phyloP scores from a whole-genome alignment of 2,329 filamentous ascomycete genomes.

The Aspergillus phoenicis region DNA sequence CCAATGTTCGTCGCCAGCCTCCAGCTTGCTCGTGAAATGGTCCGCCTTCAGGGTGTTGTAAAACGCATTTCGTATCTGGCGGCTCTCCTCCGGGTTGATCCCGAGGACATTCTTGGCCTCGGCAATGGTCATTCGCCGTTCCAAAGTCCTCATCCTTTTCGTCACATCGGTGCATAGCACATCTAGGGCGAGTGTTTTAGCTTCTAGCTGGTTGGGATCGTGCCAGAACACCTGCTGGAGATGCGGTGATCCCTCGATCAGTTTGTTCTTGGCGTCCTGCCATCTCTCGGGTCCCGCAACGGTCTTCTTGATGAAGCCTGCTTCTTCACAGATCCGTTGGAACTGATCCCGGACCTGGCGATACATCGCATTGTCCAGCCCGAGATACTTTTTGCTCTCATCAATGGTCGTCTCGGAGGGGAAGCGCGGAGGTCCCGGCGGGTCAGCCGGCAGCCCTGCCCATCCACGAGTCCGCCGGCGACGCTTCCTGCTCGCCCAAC shows the following conservation, averaged over 20 bases:
- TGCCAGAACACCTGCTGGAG: constrained; percentile 64
- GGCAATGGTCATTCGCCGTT: constrained; percentile 68
- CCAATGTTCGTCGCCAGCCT: constrained; percentile 72
- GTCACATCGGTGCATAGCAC: constrained; percentile 80
- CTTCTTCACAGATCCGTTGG: constrained; percentile 68
- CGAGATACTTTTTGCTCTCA: constrained; percentile 71
- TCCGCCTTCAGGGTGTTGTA: constrained; percentile 66
- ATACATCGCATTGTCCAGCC: constrained; percentile 66
- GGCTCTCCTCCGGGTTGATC: constrained; percentile 68
- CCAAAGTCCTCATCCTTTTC: constrained; percentile 70
- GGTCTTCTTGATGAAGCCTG: constrained; percentile 73
- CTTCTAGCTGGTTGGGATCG: constrained; percentile 60
- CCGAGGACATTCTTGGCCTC: constrained; percentile 74
- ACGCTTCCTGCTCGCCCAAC: constrained; percentile 66
- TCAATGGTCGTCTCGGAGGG: constrained; percentile 81
- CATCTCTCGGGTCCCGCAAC: constrained; percentile 71
- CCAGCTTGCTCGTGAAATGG: constrained; percentile 72
- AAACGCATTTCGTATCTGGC: constrained; percentile 67
- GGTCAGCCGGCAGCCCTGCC: constrained; percentile 68
- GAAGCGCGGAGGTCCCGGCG: constrained; percentile 70
- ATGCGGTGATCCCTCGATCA: constrained; percentile 66
- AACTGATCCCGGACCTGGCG: constrained; percentile 67
- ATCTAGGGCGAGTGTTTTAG: constrained; percentile 71
- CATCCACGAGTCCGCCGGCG: constrained; percentile 69
- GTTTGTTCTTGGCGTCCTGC: constrained; percentile 68